Base-by-base conservation (phyloP, 805 yeast genomes). In the Candida boleticola region DNA sequence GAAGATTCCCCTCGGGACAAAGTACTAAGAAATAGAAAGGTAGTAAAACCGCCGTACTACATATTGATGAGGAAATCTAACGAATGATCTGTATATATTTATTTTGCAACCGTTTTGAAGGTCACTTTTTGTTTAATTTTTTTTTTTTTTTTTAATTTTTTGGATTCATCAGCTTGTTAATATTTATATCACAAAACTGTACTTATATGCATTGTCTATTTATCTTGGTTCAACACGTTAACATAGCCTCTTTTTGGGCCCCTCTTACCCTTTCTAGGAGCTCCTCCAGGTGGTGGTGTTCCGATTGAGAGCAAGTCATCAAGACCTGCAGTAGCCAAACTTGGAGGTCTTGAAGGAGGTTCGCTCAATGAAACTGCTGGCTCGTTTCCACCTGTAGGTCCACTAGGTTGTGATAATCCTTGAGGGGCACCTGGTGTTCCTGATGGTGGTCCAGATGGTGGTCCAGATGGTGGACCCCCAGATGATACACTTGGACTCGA, bases 1-100 rank as follows among this genome's bases (percentile, higher is more conserved):
- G 54, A 47, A 1, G 66, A 67, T 43, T 74, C 81, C 9, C 83
- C 83, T 0, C 37, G 44, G 11, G 80, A 76, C 46, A 64, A 55
- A 35, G 42, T 17, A 1, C 46, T 76, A 14, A 58, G 82, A 30
- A 31, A 31, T 19, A 58, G 49, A 37, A 78, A 77, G 1, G 66
- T 55, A 26, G 43, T 60, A 0, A 38, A 70, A 1, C 61, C 62
- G 40, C 82, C 84, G 0, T 66, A 64, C 9, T 72, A 66, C 43
- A 78, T 76, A 48, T 58, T 72, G 7, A 29, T 65, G 23, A 34
- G 45, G n/a, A 16, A 13, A 11, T 5, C 9, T 31, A 31, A 9
- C 11, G 21, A 9, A 14, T 31, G 6, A 13, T 13, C 7, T 29
- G 5, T 13, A 7, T 7, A 29, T 29, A 13, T 5, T 29, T 13